Conservation (phyloP, 2,329 filamentous ascomycete species). For the Trichoderma arundinaceum region DNA sequence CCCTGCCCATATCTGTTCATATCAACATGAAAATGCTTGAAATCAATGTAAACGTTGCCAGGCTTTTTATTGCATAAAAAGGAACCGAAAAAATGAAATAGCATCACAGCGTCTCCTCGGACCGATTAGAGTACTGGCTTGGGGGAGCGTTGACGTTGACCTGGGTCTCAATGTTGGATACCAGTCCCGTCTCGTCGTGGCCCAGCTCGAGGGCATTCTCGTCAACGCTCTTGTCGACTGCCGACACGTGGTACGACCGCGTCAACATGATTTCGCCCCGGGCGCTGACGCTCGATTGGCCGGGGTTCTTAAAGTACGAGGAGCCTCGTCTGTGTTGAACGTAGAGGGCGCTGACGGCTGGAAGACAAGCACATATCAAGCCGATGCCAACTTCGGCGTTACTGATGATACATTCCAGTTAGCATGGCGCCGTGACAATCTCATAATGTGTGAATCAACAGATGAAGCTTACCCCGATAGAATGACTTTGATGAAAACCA, state of each 20-base stretch:
- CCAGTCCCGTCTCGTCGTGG: constrained; percentile 38
- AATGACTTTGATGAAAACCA: constrained; percentile 40
- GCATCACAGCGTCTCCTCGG: constrained; percentile 18
- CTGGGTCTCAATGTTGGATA: constrained; percentile 32
- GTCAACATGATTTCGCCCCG: constrained; percentile 42
- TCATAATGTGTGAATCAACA: not conserved
- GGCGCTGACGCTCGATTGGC: constrained; percentile 28
- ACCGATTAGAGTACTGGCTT: constrained; percentile 12
- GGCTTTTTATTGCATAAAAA: not conserved
- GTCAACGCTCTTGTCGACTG: constrained; percentile 30
- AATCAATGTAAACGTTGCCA: not conserved
- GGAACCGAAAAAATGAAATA: not conserved
- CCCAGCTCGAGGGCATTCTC: constrained; percentile 33
- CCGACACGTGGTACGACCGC: constrained; percentile 39
- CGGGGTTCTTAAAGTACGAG: constrained; percentile 37
- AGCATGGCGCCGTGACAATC: not conserved
- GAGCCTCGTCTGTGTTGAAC: constrained; percentile 34
- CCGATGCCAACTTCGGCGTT: constrained; percentile 44
- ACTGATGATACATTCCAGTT: constrained; percentile 21
- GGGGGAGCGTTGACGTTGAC: not conserved
- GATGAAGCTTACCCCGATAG: constrained; percentile 36
- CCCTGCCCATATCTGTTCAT: not conserved
- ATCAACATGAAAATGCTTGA: not conserved
- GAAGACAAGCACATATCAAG: constrained; percentile 43
- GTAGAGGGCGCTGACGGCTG: constrained; percentile 38